Evolutionary conservation across 1,284 basidiomycete genomes (phyloP), one percentile per base, ranked within the genome.

Genomic region (Pseudozyma tsukubaensis): DNA sequence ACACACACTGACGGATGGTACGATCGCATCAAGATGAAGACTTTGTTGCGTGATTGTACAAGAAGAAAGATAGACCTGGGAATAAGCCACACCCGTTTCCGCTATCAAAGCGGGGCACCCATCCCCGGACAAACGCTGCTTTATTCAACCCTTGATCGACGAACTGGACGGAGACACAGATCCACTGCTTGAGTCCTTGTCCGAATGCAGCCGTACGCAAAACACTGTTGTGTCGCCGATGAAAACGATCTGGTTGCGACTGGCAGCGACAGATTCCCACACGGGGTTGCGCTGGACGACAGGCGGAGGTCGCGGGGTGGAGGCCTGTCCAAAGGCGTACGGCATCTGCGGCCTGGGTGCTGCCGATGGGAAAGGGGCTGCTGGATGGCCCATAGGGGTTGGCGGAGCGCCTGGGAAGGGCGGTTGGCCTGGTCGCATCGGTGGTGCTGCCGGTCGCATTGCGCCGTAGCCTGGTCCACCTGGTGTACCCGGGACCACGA

Each of bases 211-310:
- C n/a, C 76, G 60, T 18, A 83, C 75, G 52, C 72, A 75, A 50
- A 76, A 81, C 32, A 80, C 76, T n/a, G 78, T 75, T 11, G 74
- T 73, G 48, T 83, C 81, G 34, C 81, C 80, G 45, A 78, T 75
- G 44, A 84, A 82, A 18, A 84, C 72, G 19, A 84, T 83, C 51
- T 83, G 78, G 62, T 71, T 76, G 45, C 83, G 76, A 35, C 80
- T 82, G 29, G 79, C 74, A 0, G 74, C 68, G 1, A 83, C 78
- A 12, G 73, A 78, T 50, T 83, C 82, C 73, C 82, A 77, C 36
- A 80, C 73, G 0, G 82, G 80, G 21, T 80, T 82, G 65, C 76
- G 77, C 54, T 73, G 77, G 49, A 68, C 74, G 47, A 62, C 74
- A 13, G 70, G 67, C 10, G 69, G 66, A 29, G 72, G 74, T 36